These are phyloP conservation scores for Capsicum baccatum DNA, from an alignment of 257 asterid species.

Conservation along the genomic window DNA sequence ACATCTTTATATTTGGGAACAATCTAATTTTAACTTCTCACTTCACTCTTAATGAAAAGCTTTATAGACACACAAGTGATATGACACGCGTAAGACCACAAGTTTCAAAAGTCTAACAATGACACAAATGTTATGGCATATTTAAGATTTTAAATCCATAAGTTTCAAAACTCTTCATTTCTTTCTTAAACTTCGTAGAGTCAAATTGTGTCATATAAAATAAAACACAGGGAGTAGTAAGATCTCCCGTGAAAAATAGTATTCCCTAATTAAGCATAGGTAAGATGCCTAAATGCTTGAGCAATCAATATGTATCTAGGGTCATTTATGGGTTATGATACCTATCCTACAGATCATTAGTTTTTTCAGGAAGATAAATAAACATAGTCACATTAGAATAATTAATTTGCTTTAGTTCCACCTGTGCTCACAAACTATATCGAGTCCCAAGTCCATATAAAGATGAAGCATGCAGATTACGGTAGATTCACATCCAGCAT, in stretches of 20 bases:
- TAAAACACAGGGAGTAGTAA: not conserved
- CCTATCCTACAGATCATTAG: not conserved
- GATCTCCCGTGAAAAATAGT: not conserved
- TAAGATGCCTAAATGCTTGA: constrained; percentile 16
- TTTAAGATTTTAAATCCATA: no score
- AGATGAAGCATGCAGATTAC: not conserved
- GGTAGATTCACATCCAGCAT: not conserved
- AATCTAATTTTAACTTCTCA: not conserved
- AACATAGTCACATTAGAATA: not conserved
- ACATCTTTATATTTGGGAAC: not conserved
- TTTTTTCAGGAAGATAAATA: not conserved
- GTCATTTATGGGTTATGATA: not conserved
- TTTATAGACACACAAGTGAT: not conserved
- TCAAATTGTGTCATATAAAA: not conserved
- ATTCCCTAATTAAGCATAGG: not conserved
- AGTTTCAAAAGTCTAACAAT: not conserved
- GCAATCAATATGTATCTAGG: not conserved
- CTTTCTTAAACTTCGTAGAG: not conserved
- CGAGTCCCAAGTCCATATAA: not conserved
- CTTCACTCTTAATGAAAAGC: not conserved
- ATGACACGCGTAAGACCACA: not conserved
- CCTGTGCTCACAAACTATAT: not conserved
- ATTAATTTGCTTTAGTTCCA: not conserved
- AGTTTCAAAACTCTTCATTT: not conserved
- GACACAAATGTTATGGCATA: not conserved